Percentiles rank a stretch among this genome's conserved stretches.
Conservation (phyloP, 2,329 filamentous ascomycete genomes). For the Trichophyton rubrum region DNA sequence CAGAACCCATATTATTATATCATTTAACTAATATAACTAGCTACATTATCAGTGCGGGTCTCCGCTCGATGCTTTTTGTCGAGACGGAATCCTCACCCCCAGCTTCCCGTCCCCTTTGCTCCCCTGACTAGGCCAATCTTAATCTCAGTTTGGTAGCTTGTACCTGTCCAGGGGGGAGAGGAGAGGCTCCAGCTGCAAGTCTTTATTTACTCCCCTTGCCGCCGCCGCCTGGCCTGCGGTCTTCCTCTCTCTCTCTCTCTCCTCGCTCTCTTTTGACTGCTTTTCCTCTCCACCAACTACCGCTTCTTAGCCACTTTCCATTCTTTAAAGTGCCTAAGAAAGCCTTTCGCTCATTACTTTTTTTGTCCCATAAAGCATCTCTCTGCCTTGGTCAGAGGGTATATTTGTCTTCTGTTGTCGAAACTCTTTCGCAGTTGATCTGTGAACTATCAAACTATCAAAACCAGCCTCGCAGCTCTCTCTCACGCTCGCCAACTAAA, state of each 20-base stretch:
- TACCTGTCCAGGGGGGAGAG: not conserved
- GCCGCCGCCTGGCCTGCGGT: constrained; percentile 11
- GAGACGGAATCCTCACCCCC: constrained; percentile 11
- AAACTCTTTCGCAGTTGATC: constrained; percentile 20
- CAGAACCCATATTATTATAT: not conserved
- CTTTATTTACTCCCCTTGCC: constrained; percentile 13
- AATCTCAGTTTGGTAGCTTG: constrained; percentile 7
- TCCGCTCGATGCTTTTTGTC: not conserved
- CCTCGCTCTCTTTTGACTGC: constrained; percentile 4
- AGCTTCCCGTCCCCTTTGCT: constrained; percentile 4
- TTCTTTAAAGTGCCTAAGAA: constrained; percentile 17
- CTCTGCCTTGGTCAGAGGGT: constrained; percentile 17
- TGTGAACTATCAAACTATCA: constrained; percentile 13
- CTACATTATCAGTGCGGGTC: too few species aligned
- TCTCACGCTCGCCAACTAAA: not conserved
- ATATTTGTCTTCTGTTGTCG: not conserved
- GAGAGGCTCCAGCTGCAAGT: constrained; percentile 3
- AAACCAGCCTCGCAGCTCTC: not conserved
- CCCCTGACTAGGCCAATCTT: constrained; percentile 9
- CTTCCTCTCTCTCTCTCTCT: not conserved
- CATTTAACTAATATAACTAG: not conserved
- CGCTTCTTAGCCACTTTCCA: constrained; percentile 16
- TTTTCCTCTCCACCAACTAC: constrained; percentile 5
- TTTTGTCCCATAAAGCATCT: constrained; percentile 10
- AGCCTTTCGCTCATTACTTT: constrained; percentile 12